A percentile compares a stretch with the other conserved stretches of the same genome.
These are phyloP conservation scores for Chalciporus piperatus DNA, from an alignment of 768 basidiomycete species.

Conservation along the genomic window DNA sequence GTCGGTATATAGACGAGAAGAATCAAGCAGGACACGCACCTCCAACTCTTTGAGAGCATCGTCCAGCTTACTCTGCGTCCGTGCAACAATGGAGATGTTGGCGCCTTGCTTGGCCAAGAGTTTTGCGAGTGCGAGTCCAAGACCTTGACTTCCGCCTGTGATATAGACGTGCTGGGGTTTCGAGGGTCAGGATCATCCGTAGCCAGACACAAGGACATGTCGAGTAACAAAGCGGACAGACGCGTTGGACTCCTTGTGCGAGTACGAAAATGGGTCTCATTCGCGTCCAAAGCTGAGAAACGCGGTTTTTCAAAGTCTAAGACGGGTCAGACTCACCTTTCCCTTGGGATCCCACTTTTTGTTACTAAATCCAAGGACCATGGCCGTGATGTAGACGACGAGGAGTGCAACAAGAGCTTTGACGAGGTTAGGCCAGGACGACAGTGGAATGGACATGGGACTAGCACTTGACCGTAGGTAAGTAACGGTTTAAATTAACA, in stretches of 20 bases:
- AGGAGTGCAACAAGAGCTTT: slow-evolving; percentile 10
- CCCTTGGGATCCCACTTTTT: slow-evolving; percentile 50
- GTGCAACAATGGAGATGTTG: slow-evolving; percentile 81
- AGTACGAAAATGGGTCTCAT: too few species aligned
- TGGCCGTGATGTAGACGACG: slow-evolving; percentile 8
- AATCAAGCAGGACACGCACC: slow-evolving; percentile 38
- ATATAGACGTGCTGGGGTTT: slow-evolving; percentile 71
- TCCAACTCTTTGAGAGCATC: slow-evolving; percentile 61
- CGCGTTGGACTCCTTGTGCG: too few species aligned
- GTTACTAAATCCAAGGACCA: slow-evolving; percentile 23
- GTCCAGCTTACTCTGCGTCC: slow-evolving; percentile 62
- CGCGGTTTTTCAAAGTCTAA: too few species aligned
- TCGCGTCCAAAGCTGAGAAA: too few species aligned
- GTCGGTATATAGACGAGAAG: too few species aligned
- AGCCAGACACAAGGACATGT: too few species aligned
- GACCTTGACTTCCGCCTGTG: slow-evolving; percentile 80
- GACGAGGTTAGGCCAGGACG: not conserved
- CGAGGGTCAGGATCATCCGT: not conserved
- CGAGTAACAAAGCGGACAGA: too few species aligned
- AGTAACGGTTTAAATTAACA: too few species aligned
- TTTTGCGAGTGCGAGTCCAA: slow-evolving; percentile 72
- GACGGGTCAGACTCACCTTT: slow-evolving; percentile 26
- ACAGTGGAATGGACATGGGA: not conserved
- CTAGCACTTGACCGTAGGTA: too few species aligned
- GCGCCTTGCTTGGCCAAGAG: slow-evolving; percentile 69